Conservation (phyloP, 495 filamentous ascomycete species). For the Talaromyces liani region DNA sequence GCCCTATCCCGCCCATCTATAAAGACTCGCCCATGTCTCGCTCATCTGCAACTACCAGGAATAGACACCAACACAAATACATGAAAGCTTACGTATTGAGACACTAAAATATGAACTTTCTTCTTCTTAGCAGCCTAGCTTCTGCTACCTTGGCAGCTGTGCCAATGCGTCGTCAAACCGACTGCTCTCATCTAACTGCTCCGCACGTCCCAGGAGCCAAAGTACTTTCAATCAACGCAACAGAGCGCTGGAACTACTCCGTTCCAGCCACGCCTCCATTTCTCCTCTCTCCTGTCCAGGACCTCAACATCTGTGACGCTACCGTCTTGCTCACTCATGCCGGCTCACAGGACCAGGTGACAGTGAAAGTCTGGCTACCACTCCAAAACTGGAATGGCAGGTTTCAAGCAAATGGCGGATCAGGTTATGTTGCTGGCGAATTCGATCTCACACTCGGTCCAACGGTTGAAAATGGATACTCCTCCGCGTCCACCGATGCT, state of each 20-base stretch:
- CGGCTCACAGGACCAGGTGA: conserved; percentile 28
- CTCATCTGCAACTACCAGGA: background rate
- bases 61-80: background rate
- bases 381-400: conserved; percentile 32
- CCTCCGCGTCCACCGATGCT: conserved; percentile 31
- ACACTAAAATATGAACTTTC: background rate
- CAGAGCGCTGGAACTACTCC: conserved; percentile 4
- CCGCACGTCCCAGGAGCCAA: conserved; percentile 3
- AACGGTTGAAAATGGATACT: conserved; percentile 24
- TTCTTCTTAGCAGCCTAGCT: background rate
- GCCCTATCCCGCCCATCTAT: background rate
- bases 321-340: conserved; percentile 37
- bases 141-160: conserved; percentile 4
- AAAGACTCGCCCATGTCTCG: background rate
- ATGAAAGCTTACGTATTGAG: background rate
- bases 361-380: conserved; percentile 30
- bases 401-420: conserved; percentile 36
- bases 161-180: background rate
- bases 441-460: conserved; percentile 12
- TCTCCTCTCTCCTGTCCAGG: background rate
- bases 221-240: conserved; percentile 5
- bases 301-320: conserved; percentile 33
- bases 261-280: background rate
- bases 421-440: conserved; percentile 28
- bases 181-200: background rate